phyloP scores from a whole-genome alignment of 345 rosid genomes.

The Linum usitatissimum region DNA sequence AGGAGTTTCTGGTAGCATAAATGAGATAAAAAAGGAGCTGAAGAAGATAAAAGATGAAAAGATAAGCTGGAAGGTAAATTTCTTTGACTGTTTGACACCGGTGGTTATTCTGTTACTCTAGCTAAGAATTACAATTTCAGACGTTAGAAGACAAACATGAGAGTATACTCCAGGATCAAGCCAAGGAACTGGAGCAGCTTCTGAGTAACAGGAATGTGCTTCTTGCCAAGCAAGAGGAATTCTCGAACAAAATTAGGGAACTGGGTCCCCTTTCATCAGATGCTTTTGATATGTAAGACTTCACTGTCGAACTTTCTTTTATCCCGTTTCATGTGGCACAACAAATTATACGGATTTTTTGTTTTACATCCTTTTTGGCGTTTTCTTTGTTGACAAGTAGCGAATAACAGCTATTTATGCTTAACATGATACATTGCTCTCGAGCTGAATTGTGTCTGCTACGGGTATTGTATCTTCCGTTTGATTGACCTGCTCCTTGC shows the following conservation, averaged over 20 bases:
- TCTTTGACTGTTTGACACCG: not conserved
- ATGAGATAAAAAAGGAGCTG: constrained; percentile 44
- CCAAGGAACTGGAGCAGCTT: constrained; percentile 71
- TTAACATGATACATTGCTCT: not conserved
- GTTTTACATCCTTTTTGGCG: not conserved
- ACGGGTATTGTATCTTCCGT: not conserved
- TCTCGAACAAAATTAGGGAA: constrained; percentile 76
- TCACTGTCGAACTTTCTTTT: constrained; percentile 1
- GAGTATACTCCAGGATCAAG: constrained; percentile 62
- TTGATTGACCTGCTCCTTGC: not conserved
- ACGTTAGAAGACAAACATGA: constrained; percentile 61
- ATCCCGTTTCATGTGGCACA: not conserved
- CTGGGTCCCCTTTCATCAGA: constrained; percentile 83
- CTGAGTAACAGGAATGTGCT: constrained; percentile 51
- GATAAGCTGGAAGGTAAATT: constrained; percentile 48
- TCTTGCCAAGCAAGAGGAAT: constrained; percentile 84
- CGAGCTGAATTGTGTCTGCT: not conserved
- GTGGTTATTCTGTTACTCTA: constrained; percentile 10
- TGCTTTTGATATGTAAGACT: constrained; percentile 79
- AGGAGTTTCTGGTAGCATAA: constrained; percentile 54
- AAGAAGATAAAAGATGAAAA: constrained; percentile 61
- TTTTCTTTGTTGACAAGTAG: not conserved
- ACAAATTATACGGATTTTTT: not conserved
- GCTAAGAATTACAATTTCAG: constrained; percentile 37
- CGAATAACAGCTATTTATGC: not conserved